Evolutionary conservation across 1,284 basidiomycete species (phyloP).

Genomic region (Irpex rosettiformis): DNA sequence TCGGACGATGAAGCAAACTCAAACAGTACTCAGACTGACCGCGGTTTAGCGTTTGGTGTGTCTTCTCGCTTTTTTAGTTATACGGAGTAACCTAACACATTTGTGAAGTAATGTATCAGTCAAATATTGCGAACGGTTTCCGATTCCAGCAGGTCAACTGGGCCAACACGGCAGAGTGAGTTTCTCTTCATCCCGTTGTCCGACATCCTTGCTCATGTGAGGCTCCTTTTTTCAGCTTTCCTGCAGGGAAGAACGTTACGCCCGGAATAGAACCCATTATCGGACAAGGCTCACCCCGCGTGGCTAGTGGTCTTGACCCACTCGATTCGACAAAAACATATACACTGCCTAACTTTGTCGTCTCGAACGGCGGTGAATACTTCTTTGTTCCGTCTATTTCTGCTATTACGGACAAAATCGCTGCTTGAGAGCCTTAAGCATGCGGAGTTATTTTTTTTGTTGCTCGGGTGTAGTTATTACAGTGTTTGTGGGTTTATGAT

Average conservation of each 20-base stretch:
- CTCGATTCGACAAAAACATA: constrained; percentile 26
- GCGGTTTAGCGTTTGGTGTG: constrained; percentile 10
- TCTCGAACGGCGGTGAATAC: constrained; percentile 39
- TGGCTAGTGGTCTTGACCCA: constrained; percentile 39
- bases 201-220: neutral
- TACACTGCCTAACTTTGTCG: constrained; percentile 18
- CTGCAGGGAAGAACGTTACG: constrained; percentile 16
- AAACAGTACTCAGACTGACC: constrained; percentile 5
- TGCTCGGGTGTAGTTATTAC: no score
- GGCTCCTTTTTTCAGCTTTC: constrained; percentile 21
- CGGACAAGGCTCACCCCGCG: constrained; percentile 36
- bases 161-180: constrained; percentile 12
- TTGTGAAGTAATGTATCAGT: constrained; percentile 9
- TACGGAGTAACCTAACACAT: neutral
- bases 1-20: neutral
- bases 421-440: no score
- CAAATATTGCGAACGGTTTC: constrained; percentile 11
- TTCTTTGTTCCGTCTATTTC: constrained; percentile 41
- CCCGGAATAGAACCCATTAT: constrained; percentile 39
- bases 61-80: neutral
- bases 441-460: no score
- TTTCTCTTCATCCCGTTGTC: neutral
- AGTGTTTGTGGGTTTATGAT: no score
- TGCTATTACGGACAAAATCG: constrained; percentile 21
- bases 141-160: constrained; percentile 14